Evolutionary conservation across 306 rosid species (phyloP), one percentile per base, ranked within the genome.

Genomic region (Trichosanthes truncata): DNA sequence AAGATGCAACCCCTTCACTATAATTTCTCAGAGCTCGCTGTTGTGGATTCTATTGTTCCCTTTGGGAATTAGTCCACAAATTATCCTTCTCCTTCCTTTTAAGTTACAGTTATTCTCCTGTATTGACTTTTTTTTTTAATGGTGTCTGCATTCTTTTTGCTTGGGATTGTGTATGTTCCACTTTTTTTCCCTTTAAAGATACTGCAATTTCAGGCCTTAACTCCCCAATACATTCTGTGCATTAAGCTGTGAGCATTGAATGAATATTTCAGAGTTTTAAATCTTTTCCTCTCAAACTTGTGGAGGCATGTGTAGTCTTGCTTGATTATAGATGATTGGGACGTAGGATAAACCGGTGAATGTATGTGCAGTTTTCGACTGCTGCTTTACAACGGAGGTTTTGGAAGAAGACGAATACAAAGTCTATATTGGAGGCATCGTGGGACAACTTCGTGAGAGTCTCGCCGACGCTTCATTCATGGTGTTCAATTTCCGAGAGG

Each of bases 401-500:
- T 85, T 87, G 96, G 98, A 91, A 76, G 98, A 87, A 26, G 90
- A 84, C 4, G 93, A 88, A 57, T 89, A 90, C 78, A 93, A 85
- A 89, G 89, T 85, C 73, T 90, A 91, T 76, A 84, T 93, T 57
- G 92, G 86, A 78, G 98, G 96, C 77, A 91, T 89, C 71, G 91
- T 90, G 35, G 81, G 84, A 71, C 90, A 88, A 84, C 91, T 96
- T 76, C 86, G 84, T 14, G 94, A 86, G 11, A 93, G 89, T 87
- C 92, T 87, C 63, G 89, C 92, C 10, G 98, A 91, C 59, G 96
- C 98, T 81, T 91, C 98, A 29, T 91, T 86, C 85, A 90, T 96
- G 98, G 98, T 96, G 81, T 96, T 96, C 86, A 91, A 93, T 89
- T 91, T 96, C 83, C 87, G 98, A 71, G 97, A 96, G 62, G 99